phyloP scores from a whole-genome alignment of 2,329 filamentous ascomycete species.

The Arthroderma sp. region DNA sequence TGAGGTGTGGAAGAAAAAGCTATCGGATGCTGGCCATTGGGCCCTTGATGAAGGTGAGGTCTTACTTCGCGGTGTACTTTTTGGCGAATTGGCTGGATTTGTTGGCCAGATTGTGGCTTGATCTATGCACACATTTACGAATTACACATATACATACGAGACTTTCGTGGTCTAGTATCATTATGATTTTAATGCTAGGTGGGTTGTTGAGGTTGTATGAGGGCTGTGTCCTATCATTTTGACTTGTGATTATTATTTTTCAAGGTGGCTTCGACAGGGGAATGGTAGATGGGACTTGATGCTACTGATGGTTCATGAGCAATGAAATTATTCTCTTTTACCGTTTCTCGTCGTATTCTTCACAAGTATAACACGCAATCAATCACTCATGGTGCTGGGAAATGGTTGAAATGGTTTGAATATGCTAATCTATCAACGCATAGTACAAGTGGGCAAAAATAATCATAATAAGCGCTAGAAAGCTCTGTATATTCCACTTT shows the following conservation, averaged over 20 bases:
- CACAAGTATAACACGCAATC: too few species aligned
- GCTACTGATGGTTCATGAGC: slow-evolving; percentile 1
- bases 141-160: background rate
- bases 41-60: slow-evolving; percentile 59
- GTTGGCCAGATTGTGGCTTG: slow-evolving; percentile 6
- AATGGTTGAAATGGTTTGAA: background rate
- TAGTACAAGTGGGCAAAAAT: too few species aligned
- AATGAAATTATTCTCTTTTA: background rate
- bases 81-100: slow-evolving; percentile 52
- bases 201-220: background rate
- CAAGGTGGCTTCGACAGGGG: background rate
- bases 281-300: background rate
- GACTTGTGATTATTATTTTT: background rate
- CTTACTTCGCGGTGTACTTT: slow-evolving; percentile 65
- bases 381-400: background rate
- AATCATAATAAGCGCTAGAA: too few species aligned
- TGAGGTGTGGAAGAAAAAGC: slow-evolving; percentile 55
- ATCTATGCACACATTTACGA: background rate
- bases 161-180: background rate
- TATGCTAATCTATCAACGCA: too few species aligned
- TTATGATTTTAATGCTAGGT: background rate
- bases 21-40: slow-evolving; percentile 65
- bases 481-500: background rate
- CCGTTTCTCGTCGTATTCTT: too few species aligned
- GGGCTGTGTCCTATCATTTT: background rate